A percentile compares a stretch with the other conserved stretches of the same genome.
These are phyloP conservation scores for Selenicereus undatus DNA, from an alignment of 148 eudicot genomes.

Conservation along the genomic window DNA sequence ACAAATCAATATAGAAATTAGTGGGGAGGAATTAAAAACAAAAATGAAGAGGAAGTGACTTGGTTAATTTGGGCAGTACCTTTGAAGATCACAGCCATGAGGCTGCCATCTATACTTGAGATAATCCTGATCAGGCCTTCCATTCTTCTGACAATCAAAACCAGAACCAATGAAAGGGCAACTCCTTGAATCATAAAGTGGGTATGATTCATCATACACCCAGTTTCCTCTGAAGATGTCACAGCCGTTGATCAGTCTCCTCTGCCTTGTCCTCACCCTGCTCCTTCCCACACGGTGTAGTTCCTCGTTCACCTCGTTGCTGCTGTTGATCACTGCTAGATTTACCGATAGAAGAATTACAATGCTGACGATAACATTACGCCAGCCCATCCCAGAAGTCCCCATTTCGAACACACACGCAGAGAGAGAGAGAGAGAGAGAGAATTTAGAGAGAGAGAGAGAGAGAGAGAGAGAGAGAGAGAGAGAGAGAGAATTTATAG, in stretches of 20 bases:
- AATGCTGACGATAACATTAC: background rate
- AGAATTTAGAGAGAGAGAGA: background rate
- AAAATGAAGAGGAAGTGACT: too few relatives aligned
- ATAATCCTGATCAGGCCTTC: slow-evolving; percentile 46
- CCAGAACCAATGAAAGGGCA: slow-evolving; percentile 49
- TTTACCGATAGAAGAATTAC: background rate
- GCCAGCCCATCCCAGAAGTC: background rate
- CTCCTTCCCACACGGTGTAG: background rate
- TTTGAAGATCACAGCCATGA: slow-evolving; percentile 40
- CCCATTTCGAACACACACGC: background rate
- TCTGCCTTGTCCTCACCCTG: background rate
- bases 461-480: background rate
- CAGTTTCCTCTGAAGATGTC: slow-evolving; percentile 54
- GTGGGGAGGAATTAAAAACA: too few relatives aligned
- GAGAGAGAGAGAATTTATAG: slow-evolving; percentile 6
- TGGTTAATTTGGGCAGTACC: slow-evolving; percentile 25
- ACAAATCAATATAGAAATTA: too few relatives aligned
- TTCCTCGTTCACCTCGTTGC: background rate
- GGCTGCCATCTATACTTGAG: slow-evolving; percentile 68
- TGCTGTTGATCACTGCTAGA: background rate
- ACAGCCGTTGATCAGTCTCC: slow-evolving; percentile 27
- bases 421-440: too few relatives aligned
- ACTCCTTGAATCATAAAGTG: slow-evolving; percentile 39
- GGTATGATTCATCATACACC: slow-evolving; percentile 50
- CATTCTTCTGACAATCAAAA: slow-evolving; percentile 51